A percentile compares a stretch with the other conserved stretches of the same genome.
Conservation (phyloP, 1,284 basidiomycete species). For the Tilletia indica region DNA sequence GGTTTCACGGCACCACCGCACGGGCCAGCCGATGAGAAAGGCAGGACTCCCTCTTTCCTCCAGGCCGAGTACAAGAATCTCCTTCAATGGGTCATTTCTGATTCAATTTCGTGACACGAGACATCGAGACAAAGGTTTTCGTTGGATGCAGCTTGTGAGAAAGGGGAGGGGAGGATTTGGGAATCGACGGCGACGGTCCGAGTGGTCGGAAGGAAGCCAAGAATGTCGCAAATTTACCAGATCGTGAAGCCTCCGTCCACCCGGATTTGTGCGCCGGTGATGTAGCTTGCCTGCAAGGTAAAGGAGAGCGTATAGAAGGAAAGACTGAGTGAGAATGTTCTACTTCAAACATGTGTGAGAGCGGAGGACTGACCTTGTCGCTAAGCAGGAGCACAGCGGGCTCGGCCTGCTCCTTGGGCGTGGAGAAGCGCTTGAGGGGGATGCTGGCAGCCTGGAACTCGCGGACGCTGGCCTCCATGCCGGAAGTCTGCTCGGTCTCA, state of each 20-base stretch:
- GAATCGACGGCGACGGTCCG: too few relatives aligned
- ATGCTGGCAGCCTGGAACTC: slow-evolving; percentile 53
- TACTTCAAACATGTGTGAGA: neutral
- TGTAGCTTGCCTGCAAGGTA: slow-evolving; percentile 34
- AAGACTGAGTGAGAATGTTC: neutral
- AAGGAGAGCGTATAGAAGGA: neutral
- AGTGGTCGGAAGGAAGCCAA: too few relatives aligned
- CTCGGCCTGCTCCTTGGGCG: slow-evolving; percentile 54
- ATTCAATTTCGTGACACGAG: too few relatives aligned
- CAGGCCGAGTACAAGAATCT: too few relatives aligned
- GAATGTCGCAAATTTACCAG: slow-evolving; percentile 51
- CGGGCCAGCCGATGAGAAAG: too few relatives aligned
- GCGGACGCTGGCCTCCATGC: slow-evolving; percentile 52
- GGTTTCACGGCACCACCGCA: too few relatives aligned
- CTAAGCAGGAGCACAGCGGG: slow-evolving; percentile 50
- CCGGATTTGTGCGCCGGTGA: slow-evolving; percentile 41
- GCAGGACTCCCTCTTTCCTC: too few relatives aligned
- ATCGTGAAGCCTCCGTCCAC: slow-evolving; percentile 54
- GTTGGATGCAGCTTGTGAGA: too few relatives aligned
- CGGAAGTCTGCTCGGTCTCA: slow-evolving; percentile 56
- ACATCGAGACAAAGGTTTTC: too few relatives aligned
- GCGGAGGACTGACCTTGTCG: slow-evolving; percentile 36
- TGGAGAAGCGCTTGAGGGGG: slow-evolving; percentile 53
- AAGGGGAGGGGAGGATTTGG: too few relatives aligned
- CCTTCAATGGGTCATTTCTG: too few relatives aligned